Percentiles rank a stretch among this genome's conserved stretches.
These are phyloP conservation scores for Aureococcus anophagefferens DNA, from an alignment of 108 stramenopile genomes.

Conservation along the genomic window DNA sequence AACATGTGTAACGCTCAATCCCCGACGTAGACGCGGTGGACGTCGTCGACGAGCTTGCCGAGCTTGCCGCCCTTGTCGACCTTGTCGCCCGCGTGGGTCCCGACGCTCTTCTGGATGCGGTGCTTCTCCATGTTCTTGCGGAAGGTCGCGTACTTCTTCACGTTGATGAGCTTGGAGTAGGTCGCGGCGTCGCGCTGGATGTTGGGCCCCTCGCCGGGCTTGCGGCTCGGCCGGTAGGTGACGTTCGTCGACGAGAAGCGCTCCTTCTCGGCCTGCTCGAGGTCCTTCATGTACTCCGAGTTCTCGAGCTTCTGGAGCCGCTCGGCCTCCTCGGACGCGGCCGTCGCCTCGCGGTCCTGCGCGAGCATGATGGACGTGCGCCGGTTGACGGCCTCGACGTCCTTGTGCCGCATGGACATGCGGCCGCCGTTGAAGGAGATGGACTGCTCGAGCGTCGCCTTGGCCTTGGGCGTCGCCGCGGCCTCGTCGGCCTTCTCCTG, in stretches of 20 bases:
- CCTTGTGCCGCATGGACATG: too few relatives aligned
- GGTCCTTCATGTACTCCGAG: not conserved
- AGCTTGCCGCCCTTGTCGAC: too few relatives aligned
- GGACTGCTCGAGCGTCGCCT: too few relatives aligned
- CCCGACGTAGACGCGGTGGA: too few relatives aligned
- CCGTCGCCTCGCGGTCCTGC: not conserved
- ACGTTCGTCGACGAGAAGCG: too few relatives aligned
- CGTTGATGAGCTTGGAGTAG: not conserved
- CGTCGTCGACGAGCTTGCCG: too few relatives aligned
- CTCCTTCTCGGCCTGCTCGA: not conserved
- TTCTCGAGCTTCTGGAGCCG: not conserved
- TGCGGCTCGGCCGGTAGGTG: not conserved
- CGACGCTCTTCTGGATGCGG: too few relatives aligned
- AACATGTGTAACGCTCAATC: too few relatives aligned
- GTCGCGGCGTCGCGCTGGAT: not conserved
- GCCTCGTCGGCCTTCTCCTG: not conserved
- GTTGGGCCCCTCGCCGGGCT: not conserved
- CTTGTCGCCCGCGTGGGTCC: too few relatives aligned
- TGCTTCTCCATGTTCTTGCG: not conserved
- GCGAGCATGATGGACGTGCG: not conserved
- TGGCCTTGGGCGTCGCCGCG: not conserved
- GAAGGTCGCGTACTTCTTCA: not conserved
- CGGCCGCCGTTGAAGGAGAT: too few relatives aligned
- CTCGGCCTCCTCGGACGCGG: not conserved
- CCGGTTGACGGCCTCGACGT: not conserved